Evolutionary conservation across 129 eudicot species (phyloP), one percentile per base, ranked within the genome.

Genomic region (Centella asiatica): DNA sequence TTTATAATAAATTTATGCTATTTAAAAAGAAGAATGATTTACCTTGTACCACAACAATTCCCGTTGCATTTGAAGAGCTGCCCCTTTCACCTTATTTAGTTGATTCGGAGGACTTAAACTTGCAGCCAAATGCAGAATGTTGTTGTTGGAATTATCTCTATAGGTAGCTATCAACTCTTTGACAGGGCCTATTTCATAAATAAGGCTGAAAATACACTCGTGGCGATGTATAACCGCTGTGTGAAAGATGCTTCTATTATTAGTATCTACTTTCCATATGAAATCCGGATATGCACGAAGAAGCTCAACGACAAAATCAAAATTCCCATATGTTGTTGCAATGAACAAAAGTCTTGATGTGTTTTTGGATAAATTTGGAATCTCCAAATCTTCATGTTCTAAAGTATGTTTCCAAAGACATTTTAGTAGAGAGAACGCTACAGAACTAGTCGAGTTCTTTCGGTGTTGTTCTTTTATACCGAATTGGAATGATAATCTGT

Each of bases 21-120:
- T 34, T 9, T 9, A 34, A 34, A 9, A 34, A 34, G 4, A 34
- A 34, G 39, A 34, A 34, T 34, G 4, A 34, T 9, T 42, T 29
- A 80, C 86, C 79, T 80, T 72, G 44, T 77, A 81, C 87, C 87
- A 81, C 23, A 77, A 53, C 18, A 81, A 49, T 62, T 81, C 87
- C 1, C 75, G 64, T 10, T 77, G 87, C 83, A 81, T 77, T 28
- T 81, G 87, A 52, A 81, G 74, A 15, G 81, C 78, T 2, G 78
- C 83, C 20, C 81, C 87, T 0, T 80, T 77, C 18, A 77, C 73
- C 4, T 51, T 62, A n/a, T 74, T 75, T 45, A 70, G 77, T 62
- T 77, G 74, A 34, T 71, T 45, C 13, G 47, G 48, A 33, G 81
- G 71, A 24, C 76, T 72, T 37, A 77, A 62, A 60, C 44, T 74